Evolutionary conservation across 352 stramenopile species (phyloP).

Genomic region (Pythium brassicae): DNA sequence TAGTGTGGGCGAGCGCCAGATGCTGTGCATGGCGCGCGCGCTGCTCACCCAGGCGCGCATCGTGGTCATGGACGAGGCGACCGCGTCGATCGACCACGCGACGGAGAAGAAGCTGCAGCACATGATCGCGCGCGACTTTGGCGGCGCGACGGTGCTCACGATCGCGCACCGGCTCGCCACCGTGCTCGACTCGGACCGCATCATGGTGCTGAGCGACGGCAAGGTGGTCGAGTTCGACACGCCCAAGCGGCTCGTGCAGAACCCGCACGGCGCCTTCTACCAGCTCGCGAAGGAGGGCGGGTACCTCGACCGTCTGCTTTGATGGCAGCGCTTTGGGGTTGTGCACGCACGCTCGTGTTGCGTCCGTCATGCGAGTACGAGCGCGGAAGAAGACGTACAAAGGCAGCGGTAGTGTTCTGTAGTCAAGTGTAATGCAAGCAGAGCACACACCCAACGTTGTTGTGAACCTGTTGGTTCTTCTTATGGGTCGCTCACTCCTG

Average conservation of each 20-base stretch:
- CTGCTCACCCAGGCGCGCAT: constrained; percentile 66
- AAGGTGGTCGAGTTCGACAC: not conserved
- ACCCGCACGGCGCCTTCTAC: constrained; percentile 3
- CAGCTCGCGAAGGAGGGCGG: constrained; percentile 12
- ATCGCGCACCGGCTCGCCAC: constrained; percentile 91
- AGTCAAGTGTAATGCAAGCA: too few species aligned
- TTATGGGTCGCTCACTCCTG: too few species aligned
- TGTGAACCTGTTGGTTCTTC: too few species aligned
- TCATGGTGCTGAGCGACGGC: constrained; percentile 45
- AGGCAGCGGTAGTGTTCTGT: too few species aligned
- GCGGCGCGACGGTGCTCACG: constrained; percentile 83
- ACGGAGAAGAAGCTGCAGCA: constrained; percentile 35
- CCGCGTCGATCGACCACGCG: constrained; percentile 61
- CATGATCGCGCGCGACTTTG: constrained; percentile 87
- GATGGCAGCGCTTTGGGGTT: too few species aligned
- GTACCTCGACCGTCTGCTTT: constrained; percentile 7
- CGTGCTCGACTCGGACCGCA: constrained; percentile 84
- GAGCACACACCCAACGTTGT: too few species aligned
- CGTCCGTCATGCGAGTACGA: too few species aligned
- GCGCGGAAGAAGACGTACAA: too few species aligned
- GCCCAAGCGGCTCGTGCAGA: not conserved
- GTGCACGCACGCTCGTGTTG: too few species aligned
- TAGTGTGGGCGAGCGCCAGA: constrained; percentile 86
- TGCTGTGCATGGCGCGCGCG: constrained; percentile 89
- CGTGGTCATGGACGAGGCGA: constrained; percentile 78